Evolutionary conservation across 2,329 filamentous ascomycete genomes (phyloP).

Genomic region (Graphilbum sp.): DNA sequence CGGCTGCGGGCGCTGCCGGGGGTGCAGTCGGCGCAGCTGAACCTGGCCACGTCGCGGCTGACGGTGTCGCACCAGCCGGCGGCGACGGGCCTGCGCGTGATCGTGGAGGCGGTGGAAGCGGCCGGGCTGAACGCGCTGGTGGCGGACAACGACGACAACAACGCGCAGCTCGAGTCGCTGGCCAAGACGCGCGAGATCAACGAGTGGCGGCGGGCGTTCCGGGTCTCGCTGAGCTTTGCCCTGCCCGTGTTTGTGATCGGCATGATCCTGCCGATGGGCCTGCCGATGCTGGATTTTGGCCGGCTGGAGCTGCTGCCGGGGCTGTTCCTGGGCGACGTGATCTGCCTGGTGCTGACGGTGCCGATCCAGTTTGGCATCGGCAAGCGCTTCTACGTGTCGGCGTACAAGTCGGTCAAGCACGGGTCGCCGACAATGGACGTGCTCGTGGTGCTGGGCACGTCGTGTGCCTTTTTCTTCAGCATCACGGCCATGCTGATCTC

Average conservation of each 20-base stretch:
- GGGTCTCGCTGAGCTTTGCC: slow-evolving; percentile 62
- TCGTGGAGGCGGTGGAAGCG: slow-evolving; percentile 72
- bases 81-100: slow-evolving; percentile 58
- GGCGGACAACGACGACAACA: slow-evolving; percentile 86
- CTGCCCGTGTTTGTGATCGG: slow-evolving; percentile 80
- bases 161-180: slow-evolving; percentile 86
- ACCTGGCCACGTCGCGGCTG: slow-evolving; percentile 56
- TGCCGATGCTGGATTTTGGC: slow-evolving; percentile 65
- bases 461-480: slow-evolving; percentile 93
- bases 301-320: slow-evolving; percentile 49
- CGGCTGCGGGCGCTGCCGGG: slow-evolving; percentile 50
- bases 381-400: slow-evolving; percentile 80
- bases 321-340: slow-evolving; percentile 72
- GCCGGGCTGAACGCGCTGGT: slow-evolving; percentile 77
- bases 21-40: slow-evolving; percentile 57
- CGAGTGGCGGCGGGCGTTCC: slow-evolving; percentile 76
- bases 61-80: slow-evolving; percentile 57
- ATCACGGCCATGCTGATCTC: slow-evolving; percentile 74
- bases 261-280: slow-evolving; percentile 85
- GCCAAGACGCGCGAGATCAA: slow-evolving; percentile 93
- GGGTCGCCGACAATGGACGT: slow-evolving; percentile 95
- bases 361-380: slow-evolving; percentile 95
- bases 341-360: slow-evolving; percentile 71
- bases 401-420: slow-evolving; percentile 87
- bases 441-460: slow-evolving; percentile 82